Conservation (phyloP, 1,284 basidiomycete genomes). For the Puccinia hordei region DNA sequence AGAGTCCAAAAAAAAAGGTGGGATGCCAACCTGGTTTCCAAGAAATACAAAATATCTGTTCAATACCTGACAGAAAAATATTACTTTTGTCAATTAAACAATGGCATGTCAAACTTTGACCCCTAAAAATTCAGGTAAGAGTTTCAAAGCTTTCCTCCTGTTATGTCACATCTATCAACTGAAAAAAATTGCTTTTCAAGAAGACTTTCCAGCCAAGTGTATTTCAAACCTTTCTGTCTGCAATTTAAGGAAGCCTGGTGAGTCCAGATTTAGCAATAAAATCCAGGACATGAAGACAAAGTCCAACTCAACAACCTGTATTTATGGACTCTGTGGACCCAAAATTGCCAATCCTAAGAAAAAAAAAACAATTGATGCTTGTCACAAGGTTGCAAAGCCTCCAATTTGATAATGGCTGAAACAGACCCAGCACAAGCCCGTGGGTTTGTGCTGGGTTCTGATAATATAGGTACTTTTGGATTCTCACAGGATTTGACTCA, state of each 20-base stretch:
- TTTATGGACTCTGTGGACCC: background rate
- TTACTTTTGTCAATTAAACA: conserved; percentile 25
- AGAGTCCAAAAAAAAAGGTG: conserved; percentile 33
- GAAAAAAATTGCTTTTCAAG: conserved; percentile 17
- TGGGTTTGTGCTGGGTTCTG: too few relatives aligned
- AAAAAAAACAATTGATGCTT: conserved; percentile 27
- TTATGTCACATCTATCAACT: background rate
- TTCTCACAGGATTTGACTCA: too few relatives aligned
- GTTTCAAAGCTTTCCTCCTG: background rate
- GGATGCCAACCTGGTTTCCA: conserved; percentile 14
- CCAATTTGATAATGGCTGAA: conserved; percentile 10
- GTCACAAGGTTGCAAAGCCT: conserved; percentile 10
- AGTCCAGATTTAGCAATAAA: background rate
- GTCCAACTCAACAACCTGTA: background rate
- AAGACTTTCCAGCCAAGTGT: conserved; percentile 17
- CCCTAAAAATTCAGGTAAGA: conserved; percentile 44
- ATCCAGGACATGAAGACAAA: background rate
- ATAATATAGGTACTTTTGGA: too few relatives aligned
- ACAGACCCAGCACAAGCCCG: too few relatives aligned
- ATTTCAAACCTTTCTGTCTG: conserved; percentile 40
- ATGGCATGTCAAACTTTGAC: conserved; percentile 11
- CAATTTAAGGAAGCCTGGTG: conserved; percentile 40
- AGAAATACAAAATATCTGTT: conserved; percentile 43
- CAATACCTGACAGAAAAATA: conserved; percentile 38
- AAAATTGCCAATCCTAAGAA: conserved; percentile 29